Evolutionary conservation across 352 stramenopile species (phyloP), one percentile per base, ranked within the genome.

Genomic region (Ophiocytium majus): DNA sequence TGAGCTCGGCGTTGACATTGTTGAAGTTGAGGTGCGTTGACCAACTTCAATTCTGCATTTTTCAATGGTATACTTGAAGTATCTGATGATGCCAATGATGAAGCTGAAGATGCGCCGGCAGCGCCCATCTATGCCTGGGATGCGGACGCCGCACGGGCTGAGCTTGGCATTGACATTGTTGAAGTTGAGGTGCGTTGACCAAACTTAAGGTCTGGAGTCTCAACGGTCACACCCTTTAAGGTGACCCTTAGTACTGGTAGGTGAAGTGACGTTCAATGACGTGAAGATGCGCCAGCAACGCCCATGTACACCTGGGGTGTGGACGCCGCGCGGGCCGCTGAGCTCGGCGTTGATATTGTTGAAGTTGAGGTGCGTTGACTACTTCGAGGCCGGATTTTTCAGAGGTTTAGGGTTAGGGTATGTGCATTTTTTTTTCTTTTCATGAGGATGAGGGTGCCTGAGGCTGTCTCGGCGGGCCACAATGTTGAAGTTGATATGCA

Each of bases 151-250:
- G 71, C 31, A 33, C 19, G 9, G 32, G 75, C 75, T 14, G 1
- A 10, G 14, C 1, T 36, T 17, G 75, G 75, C 19, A 17, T 17
- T 81, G 19, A 81, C 5, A 1, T 81, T 33, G 50, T 37, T 14
- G 75, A 81, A 36, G 32, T 81, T 5, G 75, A 81, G 9, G 5
- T 81, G 31, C n/a, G n/a, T n/a, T n/a, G n/a, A n/a, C n/a, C n/a
- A n/a, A n/a, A n/a, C n/a, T n/a, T n/a, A n/a, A n/a, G n/a, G n/a
- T n/a, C n/a, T n/a, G n/a, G n/a, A n/a, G n/a, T n/a, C n/a, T n/a
- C n/a, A n/a, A n/a, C n/a, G n/a, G n/a, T n/a, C n/a, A n/a, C n/a
- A n/a, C n/a, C n/a, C n/a, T n/a, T n/a, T n/a, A n/a, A n/a, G n/a
- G n/a, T n/a, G n/a, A n/a, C n/a, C n/a, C n/a, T n/a, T n/a, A n/a